These are phyloP conservation scores for Carallia brachiata DNA, from an alignment of 345 rosid species.

Conservation along the genomic window DNA sequence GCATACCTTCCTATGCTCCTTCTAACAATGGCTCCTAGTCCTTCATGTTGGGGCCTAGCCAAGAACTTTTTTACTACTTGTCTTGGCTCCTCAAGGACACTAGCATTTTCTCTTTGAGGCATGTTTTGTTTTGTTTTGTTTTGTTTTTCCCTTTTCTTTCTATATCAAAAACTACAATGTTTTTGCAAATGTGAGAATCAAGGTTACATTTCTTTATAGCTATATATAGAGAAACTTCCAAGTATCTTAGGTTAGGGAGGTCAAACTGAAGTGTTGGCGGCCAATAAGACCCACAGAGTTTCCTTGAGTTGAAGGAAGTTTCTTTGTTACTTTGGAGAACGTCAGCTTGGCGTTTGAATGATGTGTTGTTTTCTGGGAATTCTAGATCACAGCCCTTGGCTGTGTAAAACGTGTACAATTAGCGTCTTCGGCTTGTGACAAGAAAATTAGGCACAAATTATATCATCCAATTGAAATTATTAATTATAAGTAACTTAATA, in stretches of 20 bases:
- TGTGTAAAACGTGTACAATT: neutral
- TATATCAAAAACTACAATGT: no score
- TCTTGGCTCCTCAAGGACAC: slow-evolving; percentile 38
- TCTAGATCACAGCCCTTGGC: slow-evolving; percentile 11
- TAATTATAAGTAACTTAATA: no score
- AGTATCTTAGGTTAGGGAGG: slow-evolving; percentile 23
- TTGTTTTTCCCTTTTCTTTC: neutral
- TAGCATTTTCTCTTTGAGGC: slow-evolving; percentile 9
- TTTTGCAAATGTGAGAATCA: neutral
- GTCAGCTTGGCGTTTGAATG: slow-evolving; percentile 43
- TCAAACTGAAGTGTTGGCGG: slow-evolving; percentile 46
- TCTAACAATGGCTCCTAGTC: slow-evolving; percentile 80
- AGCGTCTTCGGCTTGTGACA: no score
- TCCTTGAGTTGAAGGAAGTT: slow-evolving; percentile 17
- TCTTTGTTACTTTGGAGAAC: slow-evolving; percentile 1
- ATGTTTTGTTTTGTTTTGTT: neutral
- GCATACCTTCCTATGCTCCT: slow-evolving; percentile 90
- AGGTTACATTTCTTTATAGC: neutral
- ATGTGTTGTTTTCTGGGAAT: slow-evolving; percentile 9
- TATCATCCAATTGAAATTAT: no score
- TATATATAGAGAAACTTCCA: neutral
- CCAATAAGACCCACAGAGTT: slow-evolving; percentile 39
- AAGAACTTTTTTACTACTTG: slow-evolving; percentile 66
- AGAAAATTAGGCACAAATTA: no score
- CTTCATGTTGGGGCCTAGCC: slow-evolving; percentile 90